These are phyloP conservation scores for Candida maesae DNA, from an alignment of 805 yeast species.

Conservation along the genomic window DNA sequence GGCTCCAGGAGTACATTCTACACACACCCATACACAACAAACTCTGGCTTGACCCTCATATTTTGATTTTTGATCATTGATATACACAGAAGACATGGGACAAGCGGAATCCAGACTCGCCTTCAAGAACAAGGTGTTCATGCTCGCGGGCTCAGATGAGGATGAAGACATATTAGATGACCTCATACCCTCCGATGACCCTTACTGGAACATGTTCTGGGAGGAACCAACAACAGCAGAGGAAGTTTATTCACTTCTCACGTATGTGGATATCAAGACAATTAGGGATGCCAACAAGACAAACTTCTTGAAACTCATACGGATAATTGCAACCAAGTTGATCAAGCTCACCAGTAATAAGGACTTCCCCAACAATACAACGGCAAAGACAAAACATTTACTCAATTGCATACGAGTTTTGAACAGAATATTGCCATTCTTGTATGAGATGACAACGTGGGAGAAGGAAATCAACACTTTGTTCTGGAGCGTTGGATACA, in stretches of 20 bases:
- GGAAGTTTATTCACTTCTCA: conserved; percentile 56
- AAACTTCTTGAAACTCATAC: conserved; percentile 54
- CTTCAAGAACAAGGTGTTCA: conserved; percentile 57
- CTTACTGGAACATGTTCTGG: conserved; percentile 47
- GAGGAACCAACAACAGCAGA: conserved; percentile 44
- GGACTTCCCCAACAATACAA: conserved; percentile 25
- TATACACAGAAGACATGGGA: conserved; percentile 50
- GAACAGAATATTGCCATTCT: conserved; percentile 60
- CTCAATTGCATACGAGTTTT: conserved; percentile 63
- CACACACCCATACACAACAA: no score
- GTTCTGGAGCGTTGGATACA: conserved; percentile 40
- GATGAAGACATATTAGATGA: conserved; percentile 8
- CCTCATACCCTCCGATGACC: conserved; percentile 32
- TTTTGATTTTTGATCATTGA: no score
- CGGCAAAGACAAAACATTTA: conserved; percentile 32
- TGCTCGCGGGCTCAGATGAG: conserved; percentile 43
- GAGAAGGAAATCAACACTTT: conserved; percentile 33
- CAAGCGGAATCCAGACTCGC: conserved; percentile 64
- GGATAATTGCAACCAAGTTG: conserved; percentile 34
- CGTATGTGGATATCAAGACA: conserved; percentile 53
- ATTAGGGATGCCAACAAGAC: conserved; percentile 54
- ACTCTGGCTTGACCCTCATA: no score
- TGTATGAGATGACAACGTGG: conserved; percentile 46
- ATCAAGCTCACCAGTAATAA: conserved; percentile 20
- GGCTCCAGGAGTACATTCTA: no score